Conservation (phyloP, 176 grass and related monocot species). For the Calamus simplicifolius region DNA sequence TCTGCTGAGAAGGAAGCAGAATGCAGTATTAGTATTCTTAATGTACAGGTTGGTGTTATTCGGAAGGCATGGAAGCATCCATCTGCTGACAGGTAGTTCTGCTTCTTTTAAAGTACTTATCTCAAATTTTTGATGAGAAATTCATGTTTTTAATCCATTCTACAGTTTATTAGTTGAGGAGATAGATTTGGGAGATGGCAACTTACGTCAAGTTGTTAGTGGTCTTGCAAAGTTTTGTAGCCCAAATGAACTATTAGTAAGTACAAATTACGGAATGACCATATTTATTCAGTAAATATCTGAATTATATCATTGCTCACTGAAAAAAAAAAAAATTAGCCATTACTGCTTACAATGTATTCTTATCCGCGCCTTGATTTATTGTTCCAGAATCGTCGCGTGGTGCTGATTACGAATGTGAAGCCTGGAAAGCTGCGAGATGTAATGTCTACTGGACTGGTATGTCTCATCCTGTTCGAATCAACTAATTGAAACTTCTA, state of each 20-base stretch:
- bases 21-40: constrained; percentile 57
- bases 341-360: no score
- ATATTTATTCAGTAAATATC: no score
- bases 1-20: constrained; percentile 72
- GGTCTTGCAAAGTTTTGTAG: constrained; percentile 94
- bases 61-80: constrained; percentile 89
- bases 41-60: constrained; percentile 84
- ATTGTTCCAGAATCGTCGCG: constrained; percentile 57
- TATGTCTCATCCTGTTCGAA: constrained; percentile 24
- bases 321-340: no score
- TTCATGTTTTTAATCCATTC: not conserved
- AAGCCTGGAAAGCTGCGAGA: constrained; percentile 94
- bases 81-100: constrained; percentile 85
- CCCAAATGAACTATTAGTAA: constrained; percentile 45
- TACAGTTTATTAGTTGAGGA: constrained; percentile 90
- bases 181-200: constrained; percentile 94
- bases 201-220: constrained; percentile 83
- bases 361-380: constrained; percentile 13
- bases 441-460: constrained; percentile 91
- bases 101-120: constrained; percentile 1
- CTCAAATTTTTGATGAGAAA: no score
- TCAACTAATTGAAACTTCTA: constrained; percentile 5
- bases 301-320: no score
- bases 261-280: no score
- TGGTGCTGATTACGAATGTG: constrained; percentile 95